phyloP scores from a whole-genome alignment of 2,329 filamentous ascomycete genomes.

The Alternaria viburni region DNA sequence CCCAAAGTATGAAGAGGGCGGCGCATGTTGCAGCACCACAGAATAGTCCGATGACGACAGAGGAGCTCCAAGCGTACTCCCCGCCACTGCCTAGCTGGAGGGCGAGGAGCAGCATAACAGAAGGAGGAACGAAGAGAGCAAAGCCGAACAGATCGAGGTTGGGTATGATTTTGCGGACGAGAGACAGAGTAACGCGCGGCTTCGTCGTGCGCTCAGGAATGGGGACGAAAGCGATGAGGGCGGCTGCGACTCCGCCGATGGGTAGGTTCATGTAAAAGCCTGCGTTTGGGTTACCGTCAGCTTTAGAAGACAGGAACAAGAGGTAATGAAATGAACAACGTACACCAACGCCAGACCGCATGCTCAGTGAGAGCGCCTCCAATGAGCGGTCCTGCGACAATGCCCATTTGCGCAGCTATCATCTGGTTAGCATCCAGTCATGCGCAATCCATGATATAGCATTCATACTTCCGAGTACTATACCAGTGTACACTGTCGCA shows the following conservation, averaged over 20 bases:
- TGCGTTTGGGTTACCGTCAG: not conserved
- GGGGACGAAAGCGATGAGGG: conserved; percentile 40
- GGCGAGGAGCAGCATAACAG: conserved; percentile 47
- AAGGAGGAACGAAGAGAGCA: conserved; percentile 41
- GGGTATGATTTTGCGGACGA: conserved; percentile 34
- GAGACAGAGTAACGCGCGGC: conserved; percentile 11
- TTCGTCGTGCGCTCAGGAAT: conserved; percentile 27
- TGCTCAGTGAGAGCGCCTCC: conserved; percentile 52
- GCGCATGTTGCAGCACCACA: conserved; percentile 38
- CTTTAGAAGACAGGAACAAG: not conserved
- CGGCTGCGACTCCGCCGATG: conserved; percentile 42
- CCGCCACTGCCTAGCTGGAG: conserved; percentile 48
- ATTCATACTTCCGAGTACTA: conserved; percentile 19
- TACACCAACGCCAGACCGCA: conserved; percentile 52
- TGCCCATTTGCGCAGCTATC: conserved; percentile 41
- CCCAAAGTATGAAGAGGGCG: conserved; percentile 45
- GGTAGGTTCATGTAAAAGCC: conserved; percentile 53
- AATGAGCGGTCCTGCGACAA: conserved; percentile 50
- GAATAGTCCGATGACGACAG: conserved; percentile 45
- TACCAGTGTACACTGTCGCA: conserved; percentile 17
- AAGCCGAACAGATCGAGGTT: conserved; percentile 50
- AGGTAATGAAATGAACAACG: not conserved
- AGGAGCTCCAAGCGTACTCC: conserved; percentile 43
- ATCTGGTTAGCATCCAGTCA: not conserved
- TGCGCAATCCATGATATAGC: not conserved